A percentile compares a stretch with the other conserved stretches of the same genome.
These are phyloP conservation scores for Argentina anserina DNA, from an alignment of 306 rosid species.

Conservation along the genomic window DNA sequence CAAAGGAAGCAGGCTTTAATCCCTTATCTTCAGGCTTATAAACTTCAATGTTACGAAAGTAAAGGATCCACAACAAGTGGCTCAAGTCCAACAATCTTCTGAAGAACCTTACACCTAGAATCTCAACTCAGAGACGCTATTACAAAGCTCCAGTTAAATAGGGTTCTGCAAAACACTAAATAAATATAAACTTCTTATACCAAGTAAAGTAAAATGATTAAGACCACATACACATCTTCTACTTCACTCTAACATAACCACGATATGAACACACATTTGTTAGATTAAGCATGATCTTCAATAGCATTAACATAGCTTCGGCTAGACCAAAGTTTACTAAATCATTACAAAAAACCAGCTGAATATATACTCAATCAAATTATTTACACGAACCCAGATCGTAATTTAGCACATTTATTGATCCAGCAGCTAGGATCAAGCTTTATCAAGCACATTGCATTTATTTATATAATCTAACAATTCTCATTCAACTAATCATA, in stretches of 20 bases:
- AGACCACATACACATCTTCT: not conserved
- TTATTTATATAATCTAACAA: constrained; percentile 2
- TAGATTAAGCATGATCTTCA: too few relatives aligned
- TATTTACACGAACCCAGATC: not conserved
- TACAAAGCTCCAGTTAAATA: constrained; percentile 15
- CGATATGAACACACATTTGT: not conserved
- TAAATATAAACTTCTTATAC: not conserved
- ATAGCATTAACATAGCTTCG: too few relatives aligned
- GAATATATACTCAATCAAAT: not conserved
- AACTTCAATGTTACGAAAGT: constrained; percentile 27
- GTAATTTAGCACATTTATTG: not conserved
- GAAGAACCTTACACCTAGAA: constrained; percentile 9
- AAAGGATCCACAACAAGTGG: constrained; percentile 13
- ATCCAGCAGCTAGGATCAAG: not conserved
- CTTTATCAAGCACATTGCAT: constrained; percentile 28
- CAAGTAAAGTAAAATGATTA: not conserved
- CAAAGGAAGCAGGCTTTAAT: constrained; percentile 6
- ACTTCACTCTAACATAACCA: not conserved
- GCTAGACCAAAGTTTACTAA: too few relatives aligned
- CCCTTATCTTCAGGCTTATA: constrained; percentile 14
- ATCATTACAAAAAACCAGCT: too few relatives aligned
- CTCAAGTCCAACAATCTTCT: constrained; percentile 18
- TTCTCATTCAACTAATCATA: not conserved
- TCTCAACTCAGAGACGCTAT: constrained; percentile 31
- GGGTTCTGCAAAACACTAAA: not conserved